Evolutionary conservation across 1,139 yeast genomes (phyloP).

Genomic region (Sugiyamaella pinicola): DNA sequence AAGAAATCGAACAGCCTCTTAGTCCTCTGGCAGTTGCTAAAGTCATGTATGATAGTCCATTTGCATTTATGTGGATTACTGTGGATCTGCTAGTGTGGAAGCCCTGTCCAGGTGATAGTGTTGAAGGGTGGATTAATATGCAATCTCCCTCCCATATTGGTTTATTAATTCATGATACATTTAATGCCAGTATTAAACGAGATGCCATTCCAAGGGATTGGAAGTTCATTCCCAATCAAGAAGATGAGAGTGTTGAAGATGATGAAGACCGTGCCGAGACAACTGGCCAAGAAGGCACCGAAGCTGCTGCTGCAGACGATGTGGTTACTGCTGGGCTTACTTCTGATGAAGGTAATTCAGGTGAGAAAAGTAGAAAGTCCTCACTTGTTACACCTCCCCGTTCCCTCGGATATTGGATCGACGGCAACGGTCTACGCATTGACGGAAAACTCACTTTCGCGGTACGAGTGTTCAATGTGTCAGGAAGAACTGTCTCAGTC

Average conservation of each 20-base stretch:
- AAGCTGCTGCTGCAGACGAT: conserved; percentile 10
- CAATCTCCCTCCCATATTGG: conserved; percentile 97
- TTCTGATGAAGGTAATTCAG: conserved; percentile 11
- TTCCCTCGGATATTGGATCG: conserved; percentile 86
- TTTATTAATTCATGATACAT: conserved; percentile 83
- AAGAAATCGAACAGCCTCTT: conserved; percentile 28
- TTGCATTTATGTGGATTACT: conserved; percentile 80
- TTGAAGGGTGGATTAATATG: conserved; percentile 87
- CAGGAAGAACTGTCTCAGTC: conserved; percentile 80
- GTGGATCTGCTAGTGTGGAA: conserved; percentile 89
- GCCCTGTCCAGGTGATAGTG: conserved; percentile 78
- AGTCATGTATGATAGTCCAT: conserved; percentile 80
- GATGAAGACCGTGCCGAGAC: conserved; percentile 18
- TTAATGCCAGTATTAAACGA: conserved; percentile 89
- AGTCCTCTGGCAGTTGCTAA: conserved; percentile 54
- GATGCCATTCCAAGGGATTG: conserved; percentile 80
- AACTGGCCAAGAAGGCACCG: neutral
- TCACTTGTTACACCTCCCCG: conserved; percentile 38
- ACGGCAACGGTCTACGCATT: conserved; percentile 66
- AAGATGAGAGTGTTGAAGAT: conserved; percentile 49
- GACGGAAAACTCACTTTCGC: conserved; percentile 82
- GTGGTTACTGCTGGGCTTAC: neutral
- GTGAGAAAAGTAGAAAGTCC: neutral
- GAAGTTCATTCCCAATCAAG: conserved; percentile 79
- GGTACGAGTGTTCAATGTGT: conserved; percentile 68